Base-by-base conservation (phyloP, 192 early-diverging fungal genomes). In the Oehlia diaphana region DNA sequence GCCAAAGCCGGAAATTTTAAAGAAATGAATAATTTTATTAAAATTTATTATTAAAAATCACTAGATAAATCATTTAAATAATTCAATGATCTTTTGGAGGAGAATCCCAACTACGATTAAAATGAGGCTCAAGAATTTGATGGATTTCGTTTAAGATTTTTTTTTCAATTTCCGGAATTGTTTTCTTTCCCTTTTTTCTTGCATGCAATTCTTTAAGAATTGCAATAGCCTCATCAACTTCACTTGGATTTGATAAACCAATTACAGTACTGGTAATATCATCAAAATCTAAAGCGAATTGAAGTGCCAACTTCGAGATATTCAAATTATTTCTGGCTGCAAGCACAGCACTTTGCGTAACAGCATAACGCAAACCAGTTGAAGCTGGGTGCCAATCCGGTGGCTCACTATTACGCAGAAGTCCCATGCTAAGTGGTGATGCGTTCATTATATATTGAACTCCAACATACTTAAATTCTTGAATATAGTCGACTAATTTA, bases 381-480 rank as follows among this genome's bases (percentile, higher is more conserved):
- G 88, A 89, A 16, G 91, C 91, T 12, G 93, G 93, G 76, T 94
- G 93, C 93, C 93, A 94, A 8, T 87, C 85, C 2, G 89, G 91
- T 3, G 89, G 86, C 9, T 78, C 78, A 3, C 79, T 82, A 13
- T 82, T 77, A 9, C 89, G 83, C 10, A 94, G 83, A 19, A 94
- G 80, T 0, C 90, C 93, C 93, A 94, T 94, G 16, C 88, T 89
- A 49, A 94, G 77, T 0, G 93, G 93, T 21, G 90, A 91, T 13
- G 92, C 93, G 44, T 89, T 91, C 62, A 92, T 86, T 50, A 94
- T 49, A 10, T 86, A 88, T 28, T 82, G 66, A 23, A 94, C 90
- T 35, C 90, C 92, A 37, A 83, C 80, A 14, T 82, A 84, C 19
- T 66, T 81, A 63, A 93, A 89, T 42, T 80, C 74, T 7, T 85